Evolutionary conservation across 305 asterid species (phyloP), one percentile per base, ranked within the genome.

Genomic region (Stenogyne calaminthoides): DNA sequence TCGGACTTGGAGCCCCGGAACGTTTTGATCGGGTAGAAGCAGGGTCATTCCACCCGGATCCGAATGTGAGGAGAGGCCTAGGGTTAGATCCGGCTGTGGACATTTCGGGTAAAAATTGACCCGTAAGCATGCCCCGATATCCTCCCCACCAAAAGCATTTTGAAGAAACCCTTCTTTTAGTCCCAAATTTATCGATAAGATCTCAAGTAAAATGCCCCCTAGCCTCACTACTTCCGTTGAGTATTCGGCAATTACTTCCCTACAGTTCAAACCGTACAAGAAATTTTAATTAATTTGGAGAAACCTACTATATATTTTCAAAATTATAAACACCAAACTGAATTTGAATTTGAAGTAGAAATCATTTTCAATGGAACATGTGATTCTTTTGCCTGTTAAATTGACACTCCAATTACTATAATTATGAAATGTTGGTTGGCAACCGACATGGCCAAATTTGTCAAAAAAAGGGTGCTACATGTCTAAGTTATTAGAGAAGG

Each of bases 21-120:
- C 93, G 47, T 91, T 44, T 27, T 69, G 80, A 69, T 93, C 98
- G 1, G 98, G 90, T 14, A 93, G 69, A 0, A 93, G 89, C 65
- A 93, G 61, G 8, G 98, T 91, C 86, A 93, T 76, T 9, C 98
- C 98, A 5, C 97, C 97, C 7, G 97, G 98, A 75, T 93, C 97
- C n/a, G 98, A 91, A 76, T 93, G 98, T 2, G 97, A 64, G 0
- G 97, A 89, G 6, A 93, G 86, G 9, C 98, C 98, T 2, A 93
- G 86, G 27, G 97, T 76, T 16, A 93, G 55, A 19, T 89, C 97
- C 6, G 98, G 98, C 18, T 87, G 90, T 0, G 98, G 98, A 20
- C 98, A 93, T 71, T 84, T 93, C 2, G 98, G 98, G 67, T 93
- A 93, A 59, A 85, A 93, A 55, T 89, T 93, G 16, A 91, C 96